phyloP scores from a whole-genome alignment of 768 basidiomycete species.

The Ephemerocybe angulata region DNA sequence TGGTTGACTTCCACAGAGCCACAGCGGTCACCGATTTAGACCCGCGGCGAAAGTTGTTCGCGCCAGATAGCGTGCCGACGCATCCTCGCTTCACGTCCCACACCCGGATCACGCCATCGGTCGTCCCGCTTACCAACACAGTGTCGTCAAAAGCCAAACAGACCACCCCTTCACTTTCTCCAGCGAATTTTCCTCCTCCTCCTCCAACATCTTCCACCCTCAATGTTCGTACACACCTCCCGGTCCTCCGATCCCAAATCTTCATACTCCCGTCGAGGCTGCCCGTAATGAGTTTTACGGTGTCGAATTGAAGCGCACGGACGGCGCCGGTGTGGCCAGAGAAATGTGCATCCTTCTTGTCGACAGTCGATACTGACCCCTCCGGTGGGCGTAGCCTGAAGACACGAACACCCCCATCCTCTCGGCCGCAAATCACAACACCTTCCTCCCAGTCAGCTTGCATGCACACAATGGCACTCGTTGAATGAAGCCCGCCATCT shows the following conservation, averaged over 20 bases:
- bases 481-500: too few relatives aligned
- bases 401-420: not conserved
- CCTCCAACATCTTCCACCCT: not conserved
- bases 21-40: slow-evolving; percentile 1
- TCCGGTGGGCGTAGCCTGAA: not conserved
- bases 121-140: not conserved
- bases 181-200: too few relatives aligned
- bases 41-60: too few relatives aligned
- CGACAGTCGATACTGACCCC: not conserved
- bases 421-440: not conserved
- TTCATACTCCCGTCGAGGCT: not conserved
- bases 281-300: not conserved
- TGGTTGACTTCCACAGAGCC: not conserved
- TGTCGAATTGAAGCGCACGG: not conserved
- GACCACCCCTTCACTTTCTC: not conserved
- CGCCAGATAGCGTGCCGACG: not conserved
- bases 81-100: not conserved
- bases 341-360: not conserved
- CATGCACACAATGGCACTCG: not conserved
- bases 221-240: not conserved
- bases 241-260: not conserved
- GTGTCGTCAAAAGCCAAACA: not conserved
- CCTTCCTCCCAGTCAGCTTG: not conserved
- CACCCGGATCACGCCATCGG: not conserved
- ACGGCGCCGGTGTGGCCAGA: not conserved